phyloP scores from a whole-genome alignment of 305 asterid species.

The Fraxinus latifolia region DNA sequence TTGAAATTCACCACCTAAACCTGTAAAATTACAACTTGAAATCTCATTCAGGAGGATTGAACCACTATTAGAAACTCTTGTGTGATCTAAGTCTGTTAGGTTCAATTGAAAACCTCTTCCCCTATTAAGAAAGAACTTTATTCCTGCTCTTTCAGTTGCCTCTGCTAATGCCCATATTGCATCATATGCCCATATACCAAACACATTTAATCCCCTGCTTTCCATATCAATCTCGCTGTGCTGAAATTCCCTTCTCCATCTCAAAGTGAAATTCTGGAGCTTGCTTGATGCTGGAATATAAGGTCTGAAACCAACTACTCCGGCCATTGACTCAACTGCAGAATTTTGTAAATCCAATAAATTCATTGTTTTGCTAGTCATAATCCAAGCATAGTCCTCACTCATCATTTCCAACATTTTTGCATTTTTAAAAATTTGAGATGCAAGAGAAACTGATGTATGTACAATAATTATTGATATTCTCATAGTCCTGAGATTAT shows the following conservation, averaged over 20 bases:
- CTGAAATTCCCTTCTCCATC: conserved; percentile 34
- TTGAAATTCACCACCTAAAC: conserved; percentile 30
- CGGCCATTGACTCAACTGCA: conserved; percentile 35
- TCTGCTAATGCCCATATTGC: conserved; percentile 38
- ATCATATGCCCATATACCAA: conserved; percentile 47
- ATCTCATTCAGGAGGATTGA: conserved; percentile 22
- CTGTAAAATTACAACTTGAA: conserved; percentile 19
- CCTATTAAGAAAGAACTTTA: not conserved
- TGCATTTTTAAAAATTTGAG: conserved; percentile 31
- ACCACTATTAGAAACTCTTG: conserved; percentile 16
- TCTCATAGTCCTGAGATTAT: conserved; percentile 4
- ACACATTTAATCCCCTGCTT: conserved; percentile 21
- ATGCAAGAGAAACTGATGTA: conserved; percentile 36
- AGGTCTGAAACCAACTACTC: conserved; percentile 39
- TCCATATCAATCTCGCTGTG: conserved; percentile 6
- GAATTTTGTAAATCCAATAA: conserved; percentile 24
- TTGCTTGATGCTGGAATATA: conserved; percentile 29
- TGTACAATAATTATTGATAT: conserved; percentile 34
- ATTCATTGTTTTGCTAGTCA: conserved; percentile 42
- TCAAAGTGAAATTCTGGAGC: conserved; percentile 21
- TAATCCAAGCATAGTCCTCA: conserved; percentile 44
- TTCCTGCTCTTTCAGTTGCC: conserved; percentile 28
- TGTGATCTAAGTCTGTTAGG: conserved; percentile 7
- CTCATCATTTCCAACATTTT: conserved; percentile 39
- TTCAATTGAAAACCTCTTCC: not conserved